Base-by-base conservation (phyloP, 345 rosid species). In the Hibiscus mutabilis region DNA sequence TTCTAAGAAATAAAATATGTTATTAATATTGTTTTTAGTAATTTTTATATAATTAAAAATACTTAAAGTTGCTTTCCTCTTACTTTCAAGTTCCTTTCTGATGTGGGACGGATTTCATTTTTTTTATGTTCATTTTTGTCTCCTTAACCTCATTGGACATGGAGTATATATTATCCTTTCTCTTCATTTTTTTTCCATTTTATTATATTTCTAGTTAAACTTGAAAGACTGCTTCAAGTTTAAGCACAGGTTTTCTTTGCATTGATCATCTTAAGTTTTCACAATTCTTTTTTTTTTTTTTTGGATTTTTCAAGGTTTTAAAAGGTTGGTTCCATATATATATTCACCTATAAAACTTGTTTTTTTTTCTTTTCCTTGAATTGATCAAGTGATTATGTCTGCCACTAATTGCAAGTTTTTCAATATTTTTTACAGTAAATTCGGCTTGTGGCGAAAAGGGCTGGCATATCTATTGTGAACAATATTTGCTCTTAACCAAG, bases 401-500 rank as follows among this genome's bases (percentile, higher is more conserved):
- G 6, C 37, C 3, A 15, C 16, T 24, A 46, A 16, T 21, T 64
- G 40, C 57, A 24, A 24, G 24, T 59, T 75, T 31, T 46, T 77
- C 37, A 6, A n/a, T 40, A 9, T 37, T 53, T 10, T 11, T 11
- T 18, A 57, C 19, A n/a, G 66, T 18, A 25, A 40, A 13, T 65
- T 42, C 6, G 9, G 55, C 25, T 64, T 25, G 10, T 4, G 24
- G 51, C 11, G 2, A 3, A 7, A 69, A 83, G 22, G 57, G 52
- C 33, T 57, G 29, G 69, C 47, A 67, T 66, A 42, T 77, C 31
- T 70, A 10, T 66, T 27, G 10, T 21, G 24, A 33, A 66, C 35
- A 31, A 31, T 13, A 12, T 24, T 65, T 69, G 13, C 47, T 75
- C 31, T 76, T 52, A 37, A 37, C 74, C 75, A 80, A 85, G 84